Conservation (phyloP, 352 stramenopile genomes). For the Phytophthora ohioensis region DNA sequence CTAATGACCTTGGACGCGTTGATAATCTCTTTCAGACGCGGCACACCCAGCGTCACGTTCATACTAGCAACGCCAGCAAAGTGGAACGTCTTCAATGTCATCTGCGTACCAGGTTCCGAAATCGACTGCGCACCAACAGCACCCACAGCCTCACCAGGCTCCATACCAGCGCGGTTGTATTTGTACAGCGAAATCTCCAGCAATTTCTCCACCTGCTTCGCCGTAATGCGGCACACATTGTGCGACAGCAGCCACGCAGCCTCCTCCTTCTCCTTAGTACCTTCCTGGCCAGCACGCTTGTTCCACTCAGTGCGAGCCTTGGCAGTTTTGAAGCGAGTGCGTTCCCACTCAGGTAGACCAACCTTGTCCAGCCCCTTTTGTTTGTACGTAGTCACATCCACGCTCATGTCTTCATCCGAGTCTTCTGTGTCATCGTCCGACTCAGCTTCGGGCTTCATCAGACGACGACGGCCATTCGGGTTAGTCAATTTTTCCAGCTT, state of each 20-base stretch:
- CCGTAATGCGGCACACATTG: slow-evolving; percentile 94
- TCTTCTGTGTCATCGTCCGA: slow-evolving; percentile 59
- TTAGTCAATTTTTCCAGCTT: slow-evolving; percentile 75
- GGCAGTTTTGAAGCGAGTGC: slow-evolving; percentile 61
- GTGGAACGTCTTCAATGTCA: slow-evolving; percentile 99
- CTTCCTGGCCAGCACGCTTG: slow-evolving; percentile 56
- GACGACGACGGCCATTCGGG: slow-evolving; percentile 49
- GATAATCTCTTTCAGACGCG: slow-evolving; percentile 98
- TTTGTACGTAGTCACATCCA: slow-evolving; percentile 73
- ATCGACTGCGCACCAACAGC: slow-evolving; percentile 98
- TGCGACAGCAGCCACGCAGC: slow-evolving; percentile 84
- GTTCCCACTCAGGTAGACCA: slow-evolving; percentile 65
- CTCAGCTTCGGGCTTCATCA: slow-evolving; percentile 57
- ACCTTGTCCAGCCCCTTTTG: slow-evolving; percentile 72
- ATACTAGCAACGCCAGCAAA: slow-evolving; percentile 99
- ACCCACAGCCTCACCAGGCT: slow-evolving; percentile 97
- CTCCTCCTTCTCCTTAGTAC: slow-evolving; percentile 73
- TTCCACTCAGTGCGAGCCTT: slow-evolving; percentile 63
- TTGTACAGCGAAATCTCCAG: slow-evolving; percentile 84
- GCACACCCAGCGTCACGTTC: slow-evolving; percentile 99
- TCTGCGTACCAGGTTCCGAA: slow-evolving; percentile 96
- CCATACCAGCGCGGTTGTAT: slow-evolving; percentile 89
- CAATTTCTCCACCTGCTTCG: slow-evolving; percentile 78
- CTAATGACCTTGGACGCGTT: slow-evolving; percentile 98
- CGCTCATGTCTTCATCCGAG: slow-evolving; percentile 53